Conservation (phyloP, 495 filamentous ascomycete genomes). For the Daldinia loculata region DNA sequence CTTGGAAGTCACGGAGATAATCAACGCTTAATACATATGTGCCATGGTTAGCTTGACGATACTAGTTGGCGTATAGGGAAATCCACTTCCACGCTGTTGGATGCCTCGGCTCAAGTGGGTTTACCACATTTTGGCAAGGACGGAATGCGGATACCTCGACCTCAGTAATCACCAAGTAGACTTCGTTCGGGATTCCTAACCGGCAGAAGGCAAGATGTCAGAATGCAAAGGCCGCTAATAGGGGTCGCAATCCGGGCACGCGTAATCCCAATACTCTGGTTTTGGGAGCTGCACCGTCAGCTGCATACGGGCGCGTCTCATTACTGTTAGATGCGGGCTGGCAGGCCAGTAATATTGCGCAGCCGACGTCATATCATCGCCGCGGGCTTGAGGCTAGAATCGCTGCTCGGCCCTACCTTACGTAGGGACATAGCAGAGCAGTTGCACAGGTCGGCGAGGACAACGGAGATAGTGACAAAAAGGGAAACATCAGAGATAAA, state of each 20-base stretch:
- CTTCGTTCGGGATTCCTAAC: slow-evolving; percentile 12
- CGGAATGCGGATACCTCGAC: slow-evolving; percentile 13
- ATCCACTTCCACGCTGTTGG: neutral
- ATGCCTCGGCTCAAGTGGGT: slow-evolving; percentile 24
- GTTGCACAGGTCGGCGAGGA: slow-evolving; percentile 28
- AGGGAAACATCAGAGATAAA: neutral
- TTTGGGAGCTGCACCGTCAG: neutral
- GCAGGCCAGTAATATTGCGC: slow-evolving; percentile 8
- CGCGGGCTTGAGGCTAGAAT: slow-evolving; percentile 9
- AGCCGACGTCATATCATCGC: neutral
- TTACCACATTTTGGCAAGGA: slow-evolving; percentile 6
- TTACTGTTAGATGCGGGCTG: neutral
- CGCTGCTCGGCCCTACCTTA: neutral
- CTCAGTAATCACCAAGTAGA: slow-evolving; percentile 6
- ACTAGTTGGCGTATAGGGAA: slow-evolving; percentile 7
- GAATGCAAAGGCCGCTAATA: slow-evolving; percentile 10
- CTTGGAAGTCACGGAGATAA: neutral
- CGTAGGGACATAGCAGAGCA: neutral
- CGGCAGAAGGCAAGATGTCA: slow-evolving; percentile 2
- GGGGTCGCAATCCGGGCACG: neutral
- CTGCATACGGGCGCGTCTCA: neutral
- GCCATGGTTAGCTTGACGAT: slow-evolving; percentile 5
- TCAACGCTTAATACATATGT: neutral
- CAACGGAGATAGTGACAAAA: slow-evolving; percentile 1
- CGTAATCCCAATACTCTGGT: slow-evolving; percentile 11